Conservation (phyloP, 306 rosid genomes). For the Astragalus membranaceus region DNA sequence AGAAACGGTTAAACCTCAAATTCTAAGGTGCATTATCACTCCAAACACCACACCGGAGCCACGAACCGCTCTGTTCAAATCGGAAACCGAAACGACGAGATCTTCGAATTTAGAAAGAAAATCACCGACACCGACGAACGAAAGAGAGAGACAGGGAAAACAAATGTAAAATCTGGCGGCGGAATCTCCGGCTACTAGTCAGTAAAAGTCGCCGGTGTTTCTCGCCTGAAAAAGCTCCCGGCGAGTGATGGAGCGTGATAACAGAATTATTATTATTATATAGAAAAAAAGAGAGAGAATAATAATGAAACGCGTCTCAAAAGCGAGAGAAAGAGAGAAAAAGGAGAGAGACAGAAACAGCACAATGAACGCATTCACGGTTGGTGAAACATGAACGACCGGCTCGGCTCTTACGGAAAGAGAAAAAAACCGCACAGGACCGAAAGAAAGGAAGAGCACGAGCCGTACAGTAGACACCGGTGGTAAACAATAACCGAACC, state of each 20-base stretch:
- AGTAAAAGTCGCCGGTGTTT: slow-evolving; percentile 14
- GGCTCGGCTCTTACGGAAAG: slow-evolving; percentile 13
- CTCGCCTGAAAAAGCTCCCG: not conserved
- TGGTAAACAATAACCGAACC: slow-evolving; percentile 20
- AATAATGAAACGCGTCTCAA: slow-evolving; percentile 8
- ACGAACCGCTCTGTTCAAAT: slow-evolving; percentile 10
- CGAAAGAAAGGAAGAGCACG: slow-evolving; percentile 6
- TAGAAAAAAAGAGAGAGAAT: not conserved
- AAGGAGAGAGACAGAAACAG: not conserved
- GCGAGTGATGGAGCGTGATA: slow-evolving; percentile 15
- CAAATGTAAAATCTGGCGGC: not conserved
- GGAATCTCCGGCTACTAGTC: not conserved
- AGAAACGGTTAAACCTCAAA: not conserved
- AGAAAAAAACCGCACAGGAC: not conserved
- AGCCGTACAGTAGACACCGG: slow-evolving; percentile 38
- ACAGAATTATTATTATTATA: not conserved
- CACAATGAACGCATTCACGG: slow-evolving; percentile 3
- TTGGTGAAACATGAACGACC: slow-evolving; percentile 16
- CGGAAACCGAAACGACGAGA: not conserved
- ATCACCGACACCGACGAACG: not conserved
- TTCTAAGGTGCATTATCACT: slow-evolving; percentile 17
- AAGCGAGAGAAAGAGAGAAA: slow-evolving; percentile 1
- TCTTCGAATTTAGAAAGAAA: not conserved
- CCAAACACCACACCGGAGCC: not conserved
- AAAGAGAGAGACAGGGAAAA: not conserved